A percentile compares a stretch with the other conserved stretches of the same genome.
Conservation (phyloP, 768 basidiomycete species). For the Boletus eberwhitei region DNA sequence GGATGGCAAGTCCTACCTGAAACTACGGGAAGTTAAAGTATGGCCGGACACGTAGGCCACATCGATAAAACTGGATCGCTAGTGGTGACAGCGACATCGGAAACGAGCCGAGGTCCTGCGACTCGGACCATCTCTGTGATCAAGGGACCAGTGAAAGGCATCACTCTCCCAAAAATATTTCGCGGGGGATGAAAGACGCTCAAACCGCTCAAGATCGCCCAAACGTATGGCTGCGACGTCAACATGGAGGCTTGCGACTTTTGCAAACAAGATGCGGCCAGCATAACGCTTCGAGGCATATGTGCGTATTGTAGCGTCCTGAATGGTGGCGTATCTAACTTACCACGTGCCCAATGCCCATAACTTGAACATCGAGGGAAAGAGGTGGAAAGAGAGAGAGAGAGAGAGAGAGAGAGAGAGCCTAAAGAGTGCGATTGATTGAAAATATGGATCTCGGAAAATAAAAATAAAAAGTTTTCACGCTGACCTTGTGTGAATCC, state of each 20-base stretch:
- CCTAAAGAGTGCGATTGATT: constrained; percentile 11
- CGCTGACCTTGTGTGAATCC: constrained; percentile 44
- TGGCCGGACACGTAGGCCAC: background rate
- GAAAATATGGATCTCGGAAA: constrained; percentile 45
- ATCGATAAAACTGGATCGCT: constrained; percentile 17
- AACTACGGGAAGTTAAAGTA: constrained; percentile 22
- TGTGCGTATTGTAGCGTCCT: background rate
- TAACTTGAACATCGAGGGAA: constrained; percentile 29
- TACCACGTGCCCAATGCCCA: background rate
- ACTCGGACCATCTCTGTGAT: constrained; percentile 39
- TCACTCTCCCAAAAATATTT: too few relatives aligned
- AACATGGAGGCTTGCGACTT: too few relatives aligned
- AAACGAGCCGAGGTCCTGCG: too few relatives aligned
- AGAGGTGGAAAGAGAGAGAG: constrained; percentile 24
- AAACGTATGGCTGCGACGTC: too few relatives aligned
- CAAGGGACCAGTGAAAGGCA: constrained; percentile 22
- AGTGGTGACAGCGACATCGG: too few relatives aligned
- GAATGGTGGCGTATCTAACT: background rate
- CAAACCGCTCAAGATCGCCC: too few relatives aligned
- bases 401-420: background rate
- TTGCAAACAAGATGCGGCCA: too few relatives aligned
- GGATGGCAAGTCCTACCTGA: constrained; percentile 45
- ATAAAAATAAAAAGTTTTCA: constrained; percentile 41
- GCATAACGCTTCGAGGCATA: too few relatives aligned
- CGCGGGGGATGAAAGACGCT: too few relatives aligned